Evolutionary conservation across 257 asterid species (phyloP), one percentile per base, ranked within the genome.

Genomic region (Solanum infundibuliforme): DNA sequence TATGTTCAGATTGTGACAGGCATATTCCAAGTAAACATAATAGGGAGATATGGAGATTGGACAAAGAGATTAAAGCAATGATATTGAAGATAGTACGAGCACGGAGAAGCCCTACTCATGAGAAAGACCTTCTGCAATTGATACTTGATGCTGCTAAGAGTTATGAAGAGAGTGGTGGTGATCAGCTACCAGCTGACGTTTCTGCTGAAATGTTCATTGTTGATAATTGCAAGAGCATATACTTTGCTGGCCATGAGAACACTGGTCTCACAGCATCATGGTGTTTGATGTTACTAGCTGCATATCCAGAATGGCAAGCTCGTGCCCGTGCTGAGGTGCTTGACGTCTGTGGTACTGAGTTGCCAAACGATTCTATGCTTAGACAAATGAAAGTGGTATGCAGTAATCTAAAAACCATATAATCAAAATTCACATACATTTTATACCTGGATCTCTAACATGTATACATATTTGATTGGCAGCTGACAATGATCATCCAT

Each of bases 251-350:
- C 38, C 91, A 93, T 14, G 95, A 94, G 91, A 96, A 95, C 55
- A 90, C 93, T 21, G 93, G 95, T 58, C 90, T 88, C 83, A 89
- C 98, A 5, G 93, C 95, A 73, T 89, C 98, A n/a, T 95, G 99
- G 98, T 95, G 98, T 83, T 89, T 96, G 92, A 90, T 96, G 96
- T 75, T 89, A 52, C 91, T 95, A 39, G 98, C 94, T 20, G 92
- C 94, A 72, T 85, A 94, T 89, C 98, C 96, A 79, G 93, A 94
- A 3, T 95, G 98, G 98, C 99, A 96, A 90, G 93, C 90, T 86
- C 95, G 93, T 58, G 94, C 91, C 46, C 96, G 95, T 79, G 90
- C 91, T 66, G 98, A 95, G 91, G 97, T 90, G 75, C 92, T 95
- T 74, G 91, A 91, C 75, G 84, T 93, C 20, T 94, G 96, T 36